Percentiles rank a stretch among this genome's conserved stretches.
Evolutionary conservation across 345 rosid genomes (phyloP).

Genomic region (Arabidopsis arenosa): DNA sequence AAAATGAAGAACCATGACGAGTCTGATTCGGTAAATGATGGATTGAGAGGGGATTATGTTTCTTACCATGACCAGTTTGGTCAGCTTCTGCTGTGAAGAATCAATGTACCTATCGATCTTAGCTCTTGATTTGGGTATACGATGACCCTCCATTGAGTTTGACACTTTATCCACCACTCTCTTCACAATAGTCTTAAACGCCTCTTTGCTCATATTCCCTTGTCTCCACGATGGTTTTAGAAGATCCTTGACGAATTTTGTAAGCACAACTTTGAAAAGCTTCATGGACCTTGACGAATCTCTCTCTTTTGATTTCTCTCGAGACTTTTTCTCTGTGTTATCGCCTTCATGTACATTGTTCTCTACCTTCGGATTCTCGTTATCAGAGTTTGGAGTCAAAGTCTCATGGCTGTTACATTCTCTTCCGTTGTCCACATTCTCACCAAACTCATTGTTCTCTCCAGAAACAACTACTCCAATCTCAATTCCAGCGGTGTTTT

Average conservation of each 20-base stretch:
- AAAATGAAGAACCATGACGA: conserved; percentile 10
- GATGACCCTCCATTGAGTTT: conserved; percentile 76
- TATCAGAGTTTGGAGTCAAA: conserved; percentile 54
- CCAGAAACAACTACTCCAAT: conserved; percentile 47
- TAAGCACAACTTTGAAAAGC: conserved; percentile 76
- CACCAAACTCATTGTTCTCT: conserved; percentile 72
- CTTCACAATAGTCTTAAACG: conserved; percentile 90
- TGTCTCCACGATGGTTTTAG: conserved; percentile 91
- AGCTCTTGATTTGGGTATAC: conserved; percentile 76
- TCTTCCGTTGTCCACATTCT: conserved; percentile 68
- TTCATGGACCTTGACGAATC: conserved; percentile 67
- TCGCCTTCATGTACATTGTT: conserved; percentile 60
- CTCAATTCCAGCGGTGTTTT: conserved; percentile 56
- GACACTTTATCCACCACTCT: conserved; percentile 89
- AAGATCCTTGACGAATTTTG: conserved; percentile 90
- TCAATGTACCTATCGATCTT: conserved; percentile 84
- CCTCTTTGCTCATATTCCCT: conserved; percentile 96
- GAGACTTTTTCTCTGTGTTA: conserved; percentile 44
- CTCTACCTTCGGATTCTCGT: conserved; percentile 43
- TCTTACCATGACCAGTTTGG: conserved; percentile 92
- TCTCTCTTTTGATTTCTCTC: conserved; percentile 37
- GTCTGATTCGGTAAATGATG: neutral
- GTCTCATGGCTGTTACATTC: conserved; percentile 61
- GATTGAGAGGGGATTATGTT: neutral
- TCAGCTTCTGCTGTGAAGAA: conserved; percentile 71